Evolutionary conservation across 2,329 filamentous ascomycete genomes (phyloP), one percentile per base, ranked within the genome.

Genomic region (Cytospora paraplurivora): DNA sequence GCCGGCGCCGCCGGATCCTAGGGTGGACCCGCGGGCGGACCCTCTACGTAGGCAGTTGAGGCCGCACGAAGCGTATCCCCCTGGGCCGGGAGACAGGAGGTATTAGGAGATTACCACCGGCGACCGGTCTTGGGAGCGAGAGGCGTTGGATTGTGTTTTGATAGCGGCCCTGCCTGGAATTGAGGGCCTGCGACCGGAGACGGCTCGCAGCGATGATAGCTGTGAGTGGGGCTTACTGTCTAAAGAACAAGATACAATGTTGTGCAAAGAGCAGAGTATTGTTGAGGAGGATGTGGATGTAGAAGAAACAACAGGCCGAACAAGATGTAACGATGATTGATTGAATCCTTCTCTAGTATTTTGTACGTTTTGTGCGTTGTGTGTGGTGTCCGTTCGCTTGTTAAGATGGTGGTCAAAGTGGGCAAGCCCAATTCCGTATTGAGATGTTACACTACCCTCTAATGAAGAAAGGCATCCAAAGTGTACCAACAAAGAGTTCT

Each of bases 31-130:
- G 34, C 34, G 56, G 55, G 63, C 15, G 12, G 63, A 65, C n/a
- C 63, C 55, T 5, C 38, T 62, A 3, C 57, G 63, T 27, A 55
- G 60, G 11, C 60, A 65, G 60, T 37, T 65, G 50, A 54, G 63
- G 52, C 63, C 63, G 17, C 63, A 65, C 6, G 63, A 65, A 12
- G 63, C 55, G 13, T 65, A 65, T 8, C 38, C 44, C 33, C 63
- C 61, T 17, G 60, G 59, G 7, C 63, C 63, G 33, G 38, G 56
- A 27, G 63, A 65, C 4, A 59, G 63, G 44, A 65, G 63, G 47
- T 65, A 63, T 49, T 66, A 51, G 50, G 21, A 7, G 2, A 12
- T 21, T 1, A 49, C 8, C 15, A 21, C 38, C 8, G 34, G 12
- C 13, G 7, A 13, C 6, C 10, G 7, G 6, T 2, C 1, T 8